These are phyloP conservation scores for Solanum sitiens DNA, from an alignment of 257 asterid species.

Conservation along the genomic window DNA sequence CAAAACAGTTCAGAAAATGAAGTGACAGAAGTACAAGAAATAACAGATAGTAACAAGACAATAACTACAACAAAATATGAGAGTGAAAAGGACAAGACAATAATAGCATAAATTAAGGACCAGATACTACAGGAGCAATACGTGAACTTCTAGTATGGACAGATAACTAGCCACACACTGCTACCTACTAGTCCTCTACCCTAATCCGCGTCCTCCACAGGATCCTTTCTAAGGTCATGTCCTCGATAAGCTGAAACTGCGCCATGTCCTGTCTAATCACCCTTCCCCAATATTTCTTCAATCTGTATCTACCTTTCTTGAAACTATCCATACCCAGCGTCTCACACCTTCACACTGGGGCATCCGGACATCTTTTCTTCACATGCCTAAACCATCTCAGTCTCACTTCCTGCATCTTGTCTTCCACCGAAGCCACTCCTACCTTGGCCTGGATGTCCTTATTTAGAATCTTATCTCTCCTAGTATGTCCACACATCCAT, in stretches of 20 bases:
- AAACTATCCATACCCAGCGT: neutral
- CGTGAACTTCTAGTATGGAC: neutral
- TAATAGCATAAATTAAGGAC: neutral
- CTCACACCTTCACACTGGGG: neutral
- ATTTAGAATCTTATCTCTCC: neutral
- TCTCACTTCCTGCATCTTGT: neutral
- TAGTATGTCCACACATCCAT: neutral
- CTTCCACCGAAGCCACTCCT: neutral
- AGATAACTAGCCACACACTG: neutral
- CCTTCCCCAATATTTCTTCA: neutral
- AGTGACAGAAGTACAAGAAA: neutral
- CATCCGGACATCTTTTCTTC: neutral
- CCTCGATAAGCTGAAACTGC: neutral
- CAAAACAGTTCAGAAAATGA: neutral
- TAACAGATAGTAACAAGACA: neutral
- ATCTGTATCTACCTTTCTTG: neutral
- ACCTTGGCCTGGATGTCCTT: neutral
- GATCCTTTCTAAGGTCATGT: neutral
- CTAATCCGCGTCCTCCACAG: neutral
- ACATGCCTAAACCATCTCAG: neutral
- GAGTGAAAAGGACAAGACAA: neutral
- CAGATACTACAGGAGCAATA: neutral
- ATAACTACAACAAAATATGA: neutral
- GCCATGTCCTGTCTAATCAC: neutral
- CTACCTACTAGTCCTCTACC: neutral